These are phyloP conservation scores for Salix dunnii DNA, from an alignment of 345 rosid species.

Conservation along the genomic window DNA sequence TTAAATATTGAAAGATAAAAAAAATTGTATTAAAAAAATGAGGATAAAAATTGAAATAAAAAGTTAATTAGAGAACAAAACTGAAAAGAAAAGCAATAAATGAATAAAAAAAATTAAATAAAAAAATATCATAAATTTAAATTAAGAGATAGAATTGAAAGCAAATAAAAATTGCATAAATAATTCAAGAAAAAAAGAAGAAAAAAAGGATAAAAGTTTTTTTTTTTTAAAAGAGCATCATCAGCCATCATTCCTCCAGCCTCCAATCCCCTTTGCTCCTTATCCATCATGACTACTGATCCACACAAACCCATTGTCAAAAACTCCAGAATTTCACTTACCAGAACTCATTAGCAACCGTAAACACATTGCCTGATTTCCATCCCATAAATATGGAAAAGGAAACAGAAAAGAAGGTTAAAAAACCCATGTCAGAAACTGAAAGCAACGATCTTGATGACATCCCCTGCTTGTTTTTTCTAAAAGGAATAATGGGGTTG, in stretches of 20 bases:
- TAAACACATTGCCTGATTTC: background rate
- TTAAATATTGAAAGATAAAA: too few relatives aligned
- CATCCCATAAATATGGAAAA: conserved; percentile 20
- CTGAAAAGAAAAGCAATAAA: too few relatives aligned
- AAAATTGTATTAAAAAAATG: too few relatives aligned
- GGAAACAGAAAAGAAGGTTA: conserved; percentile 20
- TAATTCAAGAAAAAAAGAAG: too few relatives aligned
- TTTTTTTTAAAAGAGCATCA: background rate
- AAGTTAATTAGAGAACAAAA: too few relatives aligned
- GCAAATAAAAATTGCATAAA: too few relatives aligned
- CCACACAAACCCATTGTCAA: background rate
- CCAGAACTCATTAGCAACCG: background rate
- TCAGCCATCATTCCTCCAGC: background rate
- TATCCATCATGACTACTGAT: background rate
- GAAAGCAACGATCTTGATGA: conserved; percentile 12
- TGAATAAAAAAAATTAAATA: too few relatives aligned
- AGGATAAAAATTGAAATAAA: too few relatives aligned
- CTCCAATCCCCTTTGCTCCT: background rate
- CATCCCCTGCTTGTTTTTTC: conserved; percentile 42
- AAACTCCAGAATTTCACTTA: background rate
- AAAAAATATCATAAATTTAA: too few relatives aligned
- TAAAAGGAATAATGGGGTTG: conserved; percentile 36
- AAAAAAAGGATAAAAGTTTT: too few relatives aligned
- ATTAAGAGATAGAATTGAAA: too few relatives aligned
- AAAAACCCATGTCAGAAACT: conserved; percentile 7